These are phyloP conservation scores for Paramecium bursaria DNA, from an alignment of 73 alveolate genomes.

Conservation along the genomic window DNA sequence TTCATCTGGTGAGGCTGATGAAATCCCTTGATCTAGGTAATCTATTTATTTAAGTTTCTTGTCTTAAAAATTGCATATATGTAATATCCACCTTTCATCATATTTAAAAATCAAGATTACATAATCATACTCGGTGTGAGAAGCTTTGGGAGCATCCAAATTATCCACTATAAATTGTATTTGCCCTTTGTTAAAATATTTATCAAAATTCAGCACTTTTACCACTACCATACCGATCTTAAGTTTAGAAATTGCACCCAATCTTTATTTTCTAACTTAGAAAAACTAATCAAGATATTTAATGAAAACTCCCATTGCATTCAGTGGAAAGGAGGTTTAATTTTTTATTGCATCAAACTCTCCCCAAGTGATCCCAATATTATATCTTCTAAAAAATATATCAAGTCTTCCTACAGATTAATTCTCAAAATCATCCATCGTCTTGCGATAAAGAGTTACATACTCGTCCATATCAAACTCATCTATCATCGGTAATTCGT, in stretches of 20 bases:
- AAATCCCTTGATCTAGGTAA: constrained; percentile 27
- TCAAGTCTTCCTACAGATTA: constrained; percentile 20
- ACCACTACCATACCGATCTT: constrained; percentile 1
- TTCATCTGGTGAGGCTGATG: constrained; percentile 35
- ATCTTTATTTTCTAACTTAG: neutral
- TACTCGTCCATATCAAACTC: constrained; percentile 35
- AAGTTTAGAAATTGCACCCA: neutral
- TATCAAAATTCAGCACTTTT: constrained; percentile 17
- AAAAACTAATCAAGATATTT: constrained; percentile 15
- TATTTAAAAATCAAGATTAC: neutral
- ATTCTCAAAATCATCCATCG: neutral
- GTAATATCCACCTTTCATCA: constrained; percentile 55
- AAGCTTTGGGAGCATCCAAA: constrained; percentile 29
- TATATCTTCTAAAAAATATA: constrained; percentile 15
- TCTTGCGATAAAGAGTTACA: constrained; percentile 5
- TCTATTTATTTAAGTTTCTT: constrained; percentile 28
- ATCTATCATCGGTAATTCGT: constrained; percentile 24
- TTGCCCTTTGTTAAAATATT: constrained; percentile 9
- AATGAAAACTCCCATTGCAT: constrained; percentile 39
- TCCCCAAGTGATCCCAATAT: constrained; percentile 10
- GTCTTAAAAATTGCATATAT: constrained; percentile 24
- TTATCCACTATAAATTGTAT: constrained; percentile 9
- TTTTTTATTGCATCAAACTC: constrained; percentile 13
- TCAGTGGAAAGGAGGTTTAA: neutral
- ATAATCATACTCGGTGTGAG: constrained; percentile 16